These are phyloP conservation scores for Dillenia suffruticosa DNA, from an alignment of 164 flowering plant species.

Conservation along the genomic window DNA sequence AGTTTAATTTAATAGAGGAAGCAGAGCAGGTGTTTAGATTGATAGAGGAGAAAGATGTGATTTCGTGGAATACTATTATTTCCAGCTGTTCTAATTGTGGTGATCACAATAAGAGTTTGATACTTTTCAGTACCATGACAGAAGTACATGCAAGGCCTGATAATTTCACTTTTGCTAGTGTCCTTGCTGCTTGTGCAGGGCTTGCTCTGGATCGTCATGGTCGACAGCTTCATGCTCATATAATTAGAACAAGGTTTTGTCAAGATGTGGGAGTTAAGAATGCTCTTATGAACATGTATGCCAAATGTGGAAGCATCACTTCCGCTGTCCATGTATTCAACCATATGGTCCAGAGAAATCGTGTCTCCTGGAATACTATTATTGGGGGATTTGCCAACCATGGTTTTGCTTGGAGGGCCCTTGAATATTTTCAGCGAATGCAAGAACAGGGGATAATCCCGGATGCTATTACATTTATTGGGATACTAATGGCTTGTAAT, in stretches of 20 bases:
- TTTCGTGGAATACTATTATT: slow-evolving; percentile 74
- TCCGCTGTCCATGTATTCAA: slow-evolving; percentile 37
- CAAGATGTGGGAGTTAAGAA: slow-evolving; percentile 55
- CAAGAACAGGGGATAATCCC: slow-evolving; percentile 33
- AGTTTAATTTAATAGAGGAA: slow-evolving; percentile 33
- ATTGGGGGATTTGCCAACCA: slow-evolving; percentile 62
- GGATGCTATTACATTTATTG: slow-evolving; percentile 63
- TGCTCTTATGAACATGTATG: slow-evolving; percentile 78
- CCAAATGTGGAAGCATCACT: slow-evolving; percentile 64
- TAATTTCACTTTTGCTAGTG: slow-evolving; percentile 56
- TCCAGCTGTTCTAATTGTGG: slow-evolving; percentile 49
- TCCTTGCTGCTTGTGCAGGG: slow-evolving; percentile 59
- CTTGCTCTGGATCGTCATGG: slow-evolving; percentile 51
- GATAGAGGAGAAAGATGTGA: slow-evolving; percentile 49
- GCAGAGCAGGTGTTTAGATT: slow-evolving; percentile 40
- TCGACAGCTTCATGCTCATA: slow-evolving; percentile 50
- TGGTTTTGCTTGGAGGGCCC: slow-evolving; percentile 46
- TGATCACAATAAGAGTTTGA: slow-evolving; percentile 44
- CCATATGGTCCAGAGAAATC: slow-evolving; percentile 33
- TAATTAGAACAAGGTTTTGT: slow-evolving; percentile 33
- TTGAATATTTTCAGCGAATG: slow-evolving; percentile 53
- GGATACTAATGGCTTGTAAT: slow-evolving; percentile 57
- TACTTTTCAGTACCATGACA: slow-evolving; percentile 39
- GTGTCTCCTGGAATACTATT: slow-evolving; percentile 70
- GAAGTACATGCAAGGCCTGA: slow-evolving; percentile 29